These are phyloP conservation scores for Rhynchospora pubera DNA, from an alignment of 176 grass and related monocot species.

Conservation along the genomic window DNA sequence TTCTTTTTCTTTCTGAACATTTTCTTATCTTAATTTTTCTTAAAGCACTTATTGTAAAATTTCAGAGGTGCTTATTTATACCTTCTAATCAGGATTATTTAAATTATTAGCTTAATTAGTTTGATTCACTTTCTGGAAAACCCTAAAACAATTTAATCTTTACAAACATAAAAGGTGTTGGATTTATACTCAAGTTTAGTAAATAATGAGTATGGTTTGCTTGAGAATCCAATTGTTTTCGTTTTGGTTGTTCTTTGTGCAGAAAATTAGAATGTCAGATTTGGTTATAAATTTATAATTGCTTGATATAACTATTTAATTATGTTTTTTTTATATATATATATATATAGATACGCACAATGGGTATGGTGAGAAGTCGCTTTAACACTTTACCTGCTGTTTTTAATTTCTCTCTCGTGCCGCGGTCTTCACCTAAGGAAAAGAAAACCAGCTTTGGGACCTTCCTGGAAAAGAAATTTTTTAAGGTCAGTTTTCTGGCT, in stretches of 20 bases:
- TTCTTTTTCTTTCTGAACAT: not conserved
- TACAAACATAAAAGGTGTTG: not conserved
- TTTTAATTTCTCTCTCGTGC: constrained; percentile 79
- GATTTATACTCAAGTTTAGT: not conserved
- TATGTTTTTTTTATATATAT: too few relatives aligned
- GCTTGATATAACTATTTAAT: constrained; percentile 21
- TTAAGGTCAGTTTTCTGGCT: constrained; percentile 47
- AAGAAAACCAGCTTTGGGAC: constrained; percentile 41
- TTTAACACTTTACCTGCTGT: constrained; percentile 76
- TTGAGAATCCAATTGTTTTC: not conserved
- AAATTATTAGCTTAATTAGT: not conserved
- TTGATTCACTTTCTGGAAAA: not conserved
- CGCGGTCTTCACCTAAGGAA: constrained; percentile 45
- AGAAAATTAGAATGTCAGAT: not conserved
- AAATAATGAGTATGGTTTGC: not conserved
- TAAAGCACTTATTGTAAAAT: not conserved
- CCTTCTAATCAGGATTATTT: not conserved
- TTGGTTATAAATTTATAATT: not conserved
- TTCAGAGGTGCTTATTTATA: not conserved
- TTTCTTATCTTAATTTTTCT: not conserved
- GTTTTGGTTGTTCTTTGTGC: not conserved
- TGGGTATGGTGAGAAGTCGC: constrained; percentile 95
- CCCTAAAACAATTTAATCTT: not conserved
- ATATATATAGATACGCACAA: constrained; percentile 76
- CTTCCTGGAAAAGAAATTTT: constrained; percentile 76